Percentiles rank a stretch among this genome's conserved stretches.
phyloP scores from a whole-genome alignment of 2,329 filamentous ascomycete species.

The Colletotrichum noveboracense region DNA sequence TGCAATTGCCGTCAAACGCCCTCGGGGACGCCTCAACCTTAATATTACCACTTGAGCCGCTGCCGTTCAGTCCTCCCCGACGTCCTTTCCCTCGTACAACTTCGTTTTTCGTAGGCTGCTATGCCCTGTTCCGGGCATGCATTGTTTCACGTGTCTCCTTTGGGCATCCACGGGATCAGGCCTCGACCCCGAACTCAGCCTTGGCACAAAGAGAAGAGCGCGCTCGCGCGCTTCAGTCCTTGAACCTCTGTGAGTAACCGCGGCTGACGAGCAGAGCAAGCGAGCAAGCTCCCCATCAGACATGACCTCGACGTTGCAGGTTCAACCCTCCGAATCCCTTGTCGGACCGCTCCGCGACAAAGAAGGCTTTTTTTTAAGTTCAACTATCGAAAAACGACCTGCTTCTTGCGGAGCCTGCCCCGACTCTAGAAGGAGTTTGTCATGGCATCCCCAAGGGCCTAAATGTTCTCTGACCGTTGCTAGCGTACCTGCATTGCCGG shows the following conservation, averaged over 20 bases:
- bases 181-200: neutral
- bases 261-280: neutral
- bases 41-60: constrained; percentile 1
- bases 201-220: neutral
- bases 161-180: neutral
- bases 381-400: neutral
- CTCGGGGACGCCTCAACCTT: neutral
- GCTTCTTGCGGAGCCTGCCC: neutral
- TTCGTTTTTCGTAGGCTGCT: neutral
- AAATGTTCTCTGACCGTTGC: neutral
- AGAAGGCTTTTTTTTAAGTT: neutral
- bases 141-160: constrained; percentile 10
- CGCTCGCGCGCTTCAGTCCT: neutral
- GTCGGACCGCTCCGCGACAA: constrained; percentile 5
- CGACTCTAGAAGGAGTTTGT: neutral
- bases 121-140: neutral
- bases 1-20: neutral
- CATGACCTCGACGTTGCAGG: neutral
- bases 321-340: neutral
- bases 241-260: neutral
- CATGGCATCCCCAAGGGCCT: neutral
- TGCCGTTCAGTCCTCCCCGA: neutral
- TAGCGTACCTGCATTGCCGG: neutral
- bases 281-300: neutral
- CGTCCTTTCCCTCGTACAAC: neutral